phyloP scores from a whole-genome alignment of 1,284 basidiomycete genomes.

The Tilletia walkeri region DNA sequence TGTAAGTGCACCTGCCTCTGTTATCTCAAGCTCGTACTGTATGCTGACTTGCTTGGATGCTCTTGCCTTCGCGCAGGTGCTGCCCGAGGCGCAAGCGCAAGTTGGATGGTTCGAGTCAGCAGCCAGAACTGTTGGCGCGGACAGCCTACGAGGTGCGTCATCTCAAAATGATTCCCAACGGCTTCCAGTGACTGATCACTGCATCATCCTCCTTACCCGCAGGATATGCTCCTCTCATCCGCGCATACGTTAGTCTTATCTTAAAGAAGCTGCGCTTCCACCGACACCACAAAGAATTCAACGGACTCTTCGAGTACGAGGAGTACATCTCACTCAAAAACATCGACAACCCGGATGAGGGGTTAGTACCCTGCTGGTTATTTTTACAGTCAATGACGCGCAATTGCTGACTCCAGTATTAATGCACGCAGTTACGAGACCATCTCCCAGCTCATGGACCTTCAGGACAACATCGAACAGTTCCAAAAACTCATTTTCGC shows the following conservation, averaged over 20 bases:
- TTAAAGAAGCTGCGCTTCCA: constrained; percentile 55
- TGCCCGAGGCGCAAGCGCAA: constrained; percentile 54
- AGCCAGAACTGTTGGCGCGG: constrained; percentile 45
- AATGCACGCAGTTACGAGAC: constrained; percentile 45
- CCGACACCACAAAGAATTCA: constrained; percentile 55
- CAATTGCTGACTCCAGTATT: neutral
- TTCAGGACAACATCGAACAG: constrained; percentile 55
- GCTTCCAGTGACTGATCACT: neutral
- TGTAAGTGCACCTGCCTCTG: constrained; percentile 24
- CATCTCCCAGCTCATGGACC: constrained; percentile 55
- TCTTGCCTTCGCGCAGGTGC: constrained; percentile 16
- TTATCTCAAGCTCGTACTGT: neutral
- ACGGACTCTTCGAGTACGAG: constrained; percentile 55
- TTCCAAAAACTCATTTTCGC: constrained; percentile 55
- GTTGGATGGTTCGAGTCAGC: constrained; percentile 55
- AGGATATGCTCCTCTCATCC: constrained; percentile 51
- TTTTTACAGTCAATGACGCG: neutral
- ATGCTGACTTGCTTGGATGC: neutral
- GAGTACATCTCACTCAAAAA: constrained; percentile 56
- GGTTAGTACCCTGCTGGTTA: constrained; percentile 18
- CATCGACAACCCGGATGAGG: constrained; percentile 56
- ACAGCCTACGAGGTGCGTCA: constrained; percentile 35
- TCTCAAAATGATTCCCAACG: neutral
- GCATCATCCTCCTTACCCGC: neutral
- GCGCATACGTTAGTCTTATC: constrained; percentile 53